These are phyloP conservation scores for Eucalyptus sp. DNA, from an alignment of 345 rosid genomes.

Conservation along the genomic window DNA sequence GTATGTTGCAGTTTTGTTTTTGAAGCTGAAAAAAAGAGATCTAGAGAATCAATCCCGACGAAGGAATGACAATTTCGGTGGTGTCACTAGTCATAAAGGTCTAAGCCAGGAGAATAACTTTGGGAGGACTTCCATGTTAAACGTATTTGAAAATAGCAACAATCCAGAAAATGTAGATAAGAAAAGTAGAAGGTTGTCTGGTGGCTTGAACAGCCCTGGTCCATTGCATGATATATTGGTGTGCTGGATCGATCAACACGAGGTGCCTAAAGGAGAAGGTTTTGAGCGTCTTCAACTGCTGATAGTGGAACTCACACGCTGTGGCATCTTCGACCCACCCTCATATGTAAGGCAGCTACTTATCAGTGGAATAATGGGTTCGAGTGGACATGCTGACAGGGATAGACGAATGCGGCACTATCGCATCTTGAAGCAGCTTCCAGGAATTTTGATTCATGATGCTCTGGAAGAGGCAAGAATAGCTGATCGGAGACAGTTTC, in stretches of 20 bases:
- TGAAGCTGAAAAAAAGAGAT: slow-evolving; percentile 63
- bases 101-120: slow-evolving; percentile 5
- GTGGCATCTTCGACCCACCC: slow-evolving; percentile 82
- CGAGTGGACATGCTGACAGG: slow-evolving; percentile 29
- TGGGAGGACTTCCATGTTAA: slow-evolving; percentile 15
- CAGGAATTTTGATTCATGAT: slow-evolving; percentile 51
- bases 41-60: slow-evolving; percentile 16
- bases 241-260: slow-evolving; percentile 99
- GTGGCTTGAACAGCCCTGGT: slow-evolving; percentile 81
- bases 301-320: slow-evolving; percentile 59
- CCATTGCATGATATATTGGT: slow-evolving; percentile 89
- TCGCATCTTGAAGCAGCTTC: slow-evolving; percentile 72
- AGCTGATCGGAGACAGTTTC: slow-evolving; percentile 47
- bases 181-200: slow-evolving; percentile 12
- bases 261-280: slow-evolving; percentile 64
- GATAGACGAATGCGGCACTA: slow-evolving; percentile 68
- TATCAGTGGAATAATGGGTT: slow-evolving; percentile 78
- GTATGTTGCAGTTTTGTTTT: slow-evolving; percentile 63
- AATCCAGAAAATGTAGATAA: background rate
- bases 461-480: slow-evolving; percentile 55
- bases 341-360: slow-evolving; percentile 91
- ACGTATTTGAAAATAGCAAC: slow-evolving; percentile 14
- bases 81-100: slow-evolving; percentile 17
- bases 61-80: slow-evolving; percentile 24
- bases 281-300: slow-evolving; percentile 64